Evolutionary conservation across 179 eudicot genomes (phyloP).

Genomic region (Vitellaria paradoxa): DNA sequence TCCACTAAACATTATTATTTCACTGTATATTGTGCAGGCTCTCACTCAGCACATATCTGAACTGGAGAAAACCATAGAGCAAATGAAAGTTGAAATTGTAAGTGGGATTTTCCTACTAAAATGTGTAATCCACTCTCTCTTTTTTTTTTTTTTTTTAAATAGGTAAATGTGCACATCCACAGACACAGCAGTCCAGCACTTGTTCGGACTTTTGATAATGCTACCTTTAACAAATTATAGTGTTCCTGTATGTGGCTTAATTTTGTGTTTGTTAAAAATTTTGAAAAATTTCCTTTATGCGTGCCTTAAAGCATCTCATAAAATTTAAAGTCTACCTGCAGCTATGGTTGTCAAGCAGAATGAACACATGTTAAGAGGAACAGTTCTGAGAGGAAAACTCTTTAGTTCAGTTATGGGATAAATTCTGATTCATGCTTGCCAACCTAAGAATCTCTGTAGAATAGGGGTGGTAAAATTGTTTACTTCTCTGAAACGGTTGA

Average conservation of each 20-base stretch:
- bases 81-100: conserved; percentile 65
- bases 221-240: background rate
- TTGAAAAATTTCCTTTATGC: background rate
- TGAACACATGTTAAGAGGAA: background rate
- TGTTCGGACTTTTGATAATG: background rate
- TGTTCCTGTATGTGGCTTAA: conserved; percentile 8
- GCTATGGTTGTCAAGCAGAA: background rate
- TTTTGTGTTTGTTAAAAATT: background rate
- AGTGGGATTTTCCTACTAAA: conserved; percentile 31
- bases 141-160: too few species aligned
- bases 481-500: too few species aligned
- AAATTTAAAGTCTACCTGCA: background rate
- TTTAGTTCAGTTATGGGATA: too few species aligned
- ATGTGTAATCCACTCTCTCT: too few species aligned
- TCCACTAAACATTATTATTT: conserved; percentile 2
- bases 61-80: conserved; percentile 72
- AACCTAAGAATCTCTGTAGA: too few species aligned
- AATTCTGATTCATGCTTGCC: too few species aligned
- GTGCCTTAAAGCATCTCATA: background rate
- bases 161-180: too few species aligned
- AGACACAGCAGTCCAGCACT: too few species aligned
- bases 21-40: conserved; percentile 46
- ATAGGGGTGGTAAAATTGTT: too few species aligned
- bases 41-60: conserved; percentile 87
- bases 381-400: background rate